phyloP scores from a whole-genome alignment of 2,329 filamentous ascomycete species.

The Tolypocladium amazonense region DNA sequence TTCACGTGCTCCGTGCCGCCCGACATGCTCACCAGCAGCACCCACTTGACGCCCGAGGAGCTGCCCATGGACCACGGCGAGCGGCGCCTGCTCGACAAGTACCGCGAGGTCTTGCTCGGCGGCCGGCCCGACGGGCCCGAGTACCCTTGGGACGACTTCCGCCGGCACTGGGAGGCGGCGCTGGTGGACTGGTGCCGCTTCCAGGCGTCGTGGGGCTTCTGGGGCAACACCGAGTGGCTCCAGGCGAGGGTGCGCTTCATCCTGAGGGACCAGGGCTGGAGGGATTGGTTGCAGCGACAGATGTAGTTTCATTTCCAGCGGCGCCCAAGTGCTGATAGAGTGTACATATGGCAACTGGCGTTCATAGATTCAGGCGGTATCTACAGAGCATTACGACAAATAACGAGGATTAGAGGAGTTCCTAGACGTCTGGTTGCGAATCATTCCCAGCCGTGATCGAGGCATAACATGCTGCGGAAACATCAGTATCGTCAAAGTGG shows the following conservation, averaged over 20 bases:
- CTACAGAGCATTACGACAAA: neutral
- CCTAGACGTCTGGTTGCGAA: too few species aligned
- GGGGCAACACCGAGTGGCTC: constrained; percentile 49
- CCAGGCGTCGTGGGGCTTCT: constrained; percentile 50
- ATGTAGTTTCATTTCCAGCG: neutral
- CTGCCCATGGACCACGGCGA: constrained; percentile 43
- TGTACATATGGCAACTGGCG: neutral
- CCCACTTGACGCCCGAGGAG: constrained; percentile 17
- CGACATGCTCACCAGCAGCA: constrained; percentile 31
- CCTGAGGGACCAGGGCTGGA: constrained; percentile 32
- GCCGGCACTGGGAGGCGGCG: constrained; percentile 54
- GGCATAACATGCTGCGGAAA: too few species aligned
- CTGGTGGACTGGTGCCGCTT: constrained; percentile 58
- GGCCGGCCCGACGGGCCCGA: constrained; percentile 1
- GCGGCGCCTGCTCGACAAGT: constrained; percentile 36
- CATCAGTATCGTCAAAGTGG: too few species aligned
- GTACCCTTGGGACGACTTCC: constrained; percentile 45
- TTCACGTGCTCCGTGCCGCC: constrained; percentile 56
- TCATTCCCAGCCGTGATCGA: too few species aligned
- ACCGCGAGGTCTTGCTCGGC: constrained; percentile 27
- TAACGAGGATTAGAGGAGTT: neutral
- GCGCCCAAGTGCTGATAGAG: neutral
- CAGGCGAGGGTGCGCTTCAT: constrained; percentile 42
- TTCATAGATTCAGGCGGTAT: neutral
- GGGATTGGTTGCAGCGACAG: constrained; percentile 27